phyloP scores from a whole-genome alignment of 1,139 yeast species.

The Suhomyces wounanorum region DNA sequence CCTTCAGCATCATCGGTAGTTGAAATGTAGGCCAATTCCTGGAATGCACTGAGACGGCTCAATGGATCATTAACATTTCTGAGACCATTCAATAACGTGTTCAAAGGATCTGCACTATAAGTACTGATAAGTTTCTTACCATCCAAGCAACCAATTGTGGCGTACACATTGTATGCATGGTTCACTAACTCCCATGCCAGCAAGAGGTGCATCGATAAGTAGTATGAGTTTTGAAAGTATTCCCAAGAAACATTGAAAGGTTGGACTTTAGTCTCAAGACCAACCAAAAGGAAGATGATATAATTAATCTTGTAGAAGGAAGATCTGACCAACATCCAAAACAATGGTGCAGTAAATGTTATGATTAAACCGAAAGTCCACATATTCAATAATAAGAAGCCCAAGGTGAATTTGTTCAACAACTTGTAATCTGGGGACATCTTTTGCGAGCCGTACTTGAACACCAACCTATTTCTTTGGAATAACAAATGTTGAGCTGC shows the following conservation, averaged over 20 bases:
- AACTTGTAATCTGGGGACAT: slow-evolving; percentile 43
- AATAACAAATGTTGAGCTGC: slow-evolving; percentile 54
- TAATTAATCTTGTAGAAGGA: slow-evolving; percentile 44
- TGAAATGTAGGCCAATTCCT: slow-evolving; percentile 66
- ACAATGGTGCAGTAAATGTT: slow-evolving; percentile 43
- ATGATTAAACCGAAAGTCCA: slow-evolving; percentile 34
- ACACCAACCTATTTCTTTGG: slow-evolving; percentile 62
- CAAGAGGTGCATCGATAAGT: slow-evolving; percentile 42
- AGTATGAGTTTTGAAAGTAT: slow-evolving; percentile 28
- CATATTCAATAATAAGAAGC: slow-evolving; percentile 38
- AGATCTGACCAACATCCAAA: slow-evolving; percentile 48
- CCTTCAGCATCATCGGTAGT: slow-evolving; percentile 49
- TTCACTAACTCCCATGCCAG: slow-evolving; percentile 64
- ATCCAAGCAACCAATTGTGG: slow-evolving; percentile 81
- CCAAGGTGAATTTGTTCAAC: slow-evolving; percentile 29
- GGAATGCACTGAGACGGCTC: slow-evolving; percentile 69
- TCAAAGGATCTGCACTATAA: slow-evolving; percentile 69
- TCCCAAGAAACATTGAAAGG: slow-evolving; percentile 36
- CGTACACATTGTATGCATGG: slow-evolving; percentile 67
- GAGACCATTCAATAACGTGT: slow-evolving; percentile 74
- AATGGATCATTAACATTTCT: slow-evolving; percentile 45
- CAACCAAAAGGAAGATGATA: slow-evolving; percentile 28
- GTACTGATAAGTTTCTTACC: slow-evolving; percentile 70
- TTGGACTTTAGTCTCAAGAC: slow-evolving; percentile 38
- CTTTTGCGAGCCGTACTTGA: slow-evolving; percentile 48